A percentile compares a stretch with the other conserved stretches of the same genome.
phyloP scores from a whole-genome alignment of 1,139 yeast genomes.

The Geotrichum reessii region DNA sequence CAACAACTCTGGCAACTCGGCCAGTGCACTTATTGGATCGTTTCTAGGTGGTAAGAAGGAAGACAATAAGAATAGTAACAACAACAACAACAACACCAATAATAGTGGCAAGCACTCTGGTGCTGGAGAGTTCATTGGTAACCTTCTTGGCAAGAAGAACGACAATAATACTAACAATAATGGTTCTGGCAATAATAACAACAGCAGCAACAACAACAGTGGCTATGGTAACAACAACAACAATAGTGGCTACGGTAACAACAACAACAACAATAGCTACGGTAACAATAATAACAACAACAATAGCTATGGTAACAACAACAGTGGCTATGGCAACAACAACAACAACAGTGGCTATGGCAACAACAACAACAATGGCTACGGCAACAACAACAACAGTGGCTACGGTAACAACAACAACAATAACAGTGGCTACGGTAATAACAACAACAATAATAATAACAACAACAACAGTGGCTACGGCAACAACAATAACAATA shows the following conservation, averaged over 20 bases:
- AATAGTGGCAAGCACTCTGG: not conserved
- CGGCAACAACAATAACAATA: not conserved
- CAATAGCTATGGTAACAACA: not conserved
- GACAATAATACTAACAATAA: not conserved
- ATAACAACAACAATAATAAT: not conserved
- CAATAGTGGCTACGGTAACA: not conserved
- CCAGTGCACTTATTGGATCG: constrained; percentile 4
- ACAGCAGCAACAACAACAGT: not conserved
- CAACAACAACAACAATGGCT: not conserved
- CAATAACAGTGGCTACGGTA: not conserved
- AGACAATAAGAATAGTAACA: not conserved
- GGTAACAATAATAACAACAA: not conserved
- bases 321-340: not conserved
- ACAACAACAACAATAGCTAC: not conserved
- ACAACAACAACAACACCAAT: not conserved
- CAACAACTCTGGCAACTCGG: constrained; percentile 3
- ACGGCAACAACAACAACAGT: not conserved
- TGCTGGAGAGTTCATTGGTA: not conserved
- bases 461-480: constrained; percentile 4
- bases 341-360: constrained; percentile 3
- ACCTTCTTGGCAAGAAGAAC: constrained; percentile 8
- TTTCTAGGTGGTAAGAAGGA: not conserved
- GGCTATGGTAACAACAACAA: not conserved
- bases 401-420: constrained; percentile 3
- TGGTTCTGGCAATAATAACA: not conserved